phyloP scores from a whole-genome alignment of 257 asterid species.

The Nicotiana undulata region DNA sequence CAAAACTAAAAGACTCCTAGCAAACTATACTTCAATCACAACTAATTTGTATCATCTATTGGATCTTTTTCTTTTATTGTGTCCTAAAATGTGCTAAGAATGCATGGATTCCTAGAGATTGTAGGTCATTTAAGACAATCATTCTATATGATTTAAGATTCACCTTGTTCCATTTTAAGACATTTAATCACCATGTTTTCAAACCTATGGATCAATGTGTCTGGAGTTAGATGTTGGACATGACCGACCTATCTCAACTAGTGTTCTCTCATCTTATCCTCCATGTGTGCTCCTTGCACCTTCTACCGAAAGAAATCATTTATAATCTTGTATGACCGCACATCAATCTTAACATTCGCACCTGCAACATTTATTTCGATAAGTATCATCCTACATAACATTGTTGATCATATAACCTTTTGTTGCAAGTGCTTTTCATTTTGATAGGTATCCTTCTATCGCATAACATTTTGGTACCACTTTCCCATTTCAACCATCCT shows the following conservation, averaged over 20 bases:
- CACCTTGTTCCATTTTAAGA: not conserved
- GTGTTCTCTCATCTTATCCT: not conserved
- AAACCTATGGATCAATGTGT: not conserved
- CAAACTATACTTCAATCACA: not conserved
- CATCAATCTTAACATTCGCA: not conserved
- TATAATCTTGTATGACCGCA: not conserved
- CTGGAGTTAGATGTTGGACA: not conserved
- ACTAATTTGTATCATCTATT: not conserved
- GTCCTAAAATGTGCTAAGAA: not conserved
- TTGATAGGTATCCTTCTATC: not conserved
- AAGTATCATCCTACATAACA: not conserved
- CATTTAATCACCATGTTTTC: not conserved
- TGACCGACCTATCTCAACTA: not conserved
- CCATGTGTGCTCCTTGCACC: not conserved
- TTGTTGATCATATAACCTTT: not conserved
- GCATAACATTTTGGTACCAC: not conserved
- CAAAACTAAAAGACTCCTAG: not conserved
- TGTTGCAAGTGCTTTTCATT: not conserved
- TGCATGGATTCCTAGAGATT: not conserved
- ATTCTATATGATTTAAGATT: not conserved
- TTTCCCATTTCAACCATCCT: conserved; percentile 1
- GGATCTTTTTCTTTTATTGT: not conserved
- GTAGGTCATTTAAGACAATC: not conserved
- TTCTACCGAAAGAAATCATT: not conserved
- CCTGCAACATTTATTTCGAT: not conserved